Percentiles rank a stretch among this genome's conserved stretches.
Conservation (phyloP, 2,329 filamentous ascomycete species). For the Torrubiellomyces zombiae region DNA sequence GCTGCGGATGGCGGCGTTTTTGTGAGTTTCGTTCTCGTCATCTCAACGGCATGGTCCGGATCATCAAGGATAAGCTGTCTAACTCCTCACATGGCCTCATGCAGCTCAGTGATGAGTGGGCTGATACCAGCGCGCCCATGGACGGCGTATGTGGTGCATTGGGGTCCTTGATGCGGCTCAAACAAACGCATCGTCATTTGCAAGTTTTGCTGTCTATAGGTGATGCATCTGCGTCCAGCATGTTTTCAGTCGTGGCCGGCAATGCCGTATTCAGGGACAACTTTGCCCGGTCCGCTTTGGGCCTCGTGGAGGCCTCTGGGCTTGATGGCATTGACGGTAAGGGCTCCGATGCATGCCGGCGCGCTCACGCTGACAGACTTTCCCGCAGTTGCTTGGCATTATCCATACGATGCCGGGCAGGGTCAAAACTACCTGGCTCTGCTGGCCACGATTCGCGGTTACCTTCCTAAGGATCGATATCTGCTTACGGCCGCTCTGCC, state of each 20-base stretch:
- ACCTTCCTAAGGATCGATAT: constrained; percentile 52
- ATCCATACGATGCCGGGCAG: constrained; percentile 48
- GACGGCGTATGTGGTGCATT: constrained; percentile 57
- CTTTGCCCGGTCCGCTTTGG: constrained; percentile 52
- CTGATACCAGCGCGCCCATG: constrained; percentile 54
- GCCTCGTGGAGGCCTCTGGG: constrained; percentile 52
- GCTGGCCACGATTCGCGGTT: constrained; percentile 46
- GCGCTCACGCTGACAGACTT: too few species aligned
- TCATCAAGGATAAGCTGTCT: constrained; percentile 1
- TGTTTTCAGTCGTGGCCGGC: constrained; percentile 51
- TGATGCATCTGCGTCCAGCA: constrained; percentile 45
- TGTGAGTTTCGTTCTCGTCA: constrained; percentile 35
- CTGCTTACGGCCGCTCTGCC: constrained; percentile 58
- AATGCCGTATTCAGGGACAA: constrained; percentile 43
- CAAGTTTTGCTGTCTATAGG: constrained; percentile 66
- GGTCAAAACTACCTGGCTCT: constrained; percentile 55
- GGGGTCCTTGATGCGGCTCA: constrained; percentile 56
- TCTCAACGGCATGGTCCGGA: too few species aligned
- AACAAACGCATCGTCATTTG: constrained; percentile 51
- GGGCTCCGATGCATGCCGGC: constrained; percentile 6
- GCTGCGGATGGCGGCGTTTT: constrained; percentile 56
- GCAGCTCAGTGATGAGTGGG: constrained; percentile 66
- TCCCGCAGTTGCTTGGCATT: constrained; percentile 72
- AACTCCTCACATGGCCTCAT: constrained; percentile 10
- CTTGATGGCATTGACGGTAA: constrained; percentile 50